phyloP scores from a whole-genome alignment of 2,329 filamentous ascomycete genomes.

The Zasmidium cellare region DNA sequence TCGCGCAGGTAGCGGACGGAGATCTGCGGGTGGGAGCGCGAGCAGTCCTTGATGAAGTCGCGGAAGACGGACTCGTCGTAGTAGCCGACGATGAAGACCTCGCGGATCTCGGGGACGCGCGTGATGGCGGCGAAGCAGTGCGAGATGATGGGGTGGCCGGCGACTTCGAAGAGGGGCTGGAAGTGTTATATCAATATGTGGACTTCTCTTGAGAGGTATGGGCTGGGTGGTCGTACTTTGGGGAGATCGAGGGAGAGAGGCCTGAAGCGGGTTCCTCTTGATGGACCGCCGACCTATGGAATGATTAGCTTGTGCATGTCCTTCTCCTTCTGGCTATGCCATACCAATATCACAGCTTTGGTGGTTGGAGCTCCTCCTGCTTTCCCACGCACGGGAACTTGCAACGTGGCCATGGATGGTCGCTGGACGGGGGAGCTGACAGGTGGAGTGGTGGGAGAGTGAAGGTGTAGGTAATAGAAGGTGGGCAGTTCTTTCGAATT shows the following conservation, averaged over 20 bases:
- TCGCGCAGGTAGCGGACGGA: conserved; percentile 94
- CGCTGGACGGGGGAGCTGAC: not conserved
- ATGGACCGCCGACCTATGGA: conserved; percentile 75
- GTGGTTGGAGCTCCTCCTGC: conserved; percentile 60
- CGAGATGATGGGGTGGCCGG: conserved; percentile 96
- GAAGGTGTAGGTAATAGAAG: too few relatives aligned
- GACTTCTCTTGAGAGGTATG: not conserved
- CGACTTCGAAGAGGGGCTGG: conserved; percentile 95
- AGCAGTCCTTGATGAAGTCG: conserved; percentile 93
- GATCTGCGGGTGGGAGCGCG: conserved; percentile 80
- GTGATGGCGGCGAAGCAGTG: conserved; percentile 92
- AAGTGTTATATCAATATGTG: not conserved
- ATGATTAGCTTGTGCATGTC: not conserved
- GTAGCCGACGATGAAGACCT: conserved; percentile 98
- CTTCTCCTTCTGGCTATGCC: conserved; percentile 27
- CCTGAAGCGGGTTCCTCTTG: conserved; percentile 91
- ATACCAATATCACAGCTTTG: conserved; percentile 92
- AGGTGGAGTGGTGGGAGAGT: not conserved
- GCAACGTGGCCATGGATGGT: conserved; percentile 28
- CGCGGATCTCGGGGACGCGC: conserved; percentile 87
- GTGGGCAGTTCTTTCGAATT: too few relatives aligned
- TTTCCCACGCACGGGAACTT: conserved; percentile 34
- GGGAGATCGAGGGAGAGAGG: conserved; percentile 93
- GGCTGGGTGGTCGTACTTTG: conserved; percentile 63
- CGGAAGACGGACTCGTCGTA: conserved; percentile 97